Evolutionary conservation across 2,329 filamentous ascomycete species (phyloP).

Genomic region (Exophiala oligosperma): DNA sequence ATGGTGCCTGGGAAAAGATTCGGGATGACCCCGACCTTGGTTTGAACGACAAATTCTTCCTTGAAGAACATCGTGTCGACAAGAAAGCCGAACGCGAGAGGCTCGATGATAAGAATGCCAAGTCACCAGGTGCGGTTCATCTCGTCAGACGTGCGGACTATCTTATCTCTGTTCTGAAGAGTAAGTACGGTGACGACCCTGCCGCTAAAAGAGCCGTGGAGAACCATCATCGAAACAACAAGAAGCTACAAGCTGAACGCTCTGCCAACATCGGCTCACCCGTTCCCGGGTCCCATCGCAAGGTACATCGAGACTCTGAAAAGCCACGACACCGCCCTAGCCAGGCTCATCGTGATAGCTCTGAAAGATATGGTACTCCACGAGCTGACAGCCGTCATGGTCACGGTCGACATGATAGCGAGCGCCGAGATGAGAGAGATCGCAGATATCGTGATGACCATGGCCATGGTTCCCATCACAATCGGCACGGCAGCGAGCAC

Average conservation of each 20-base stretch:
- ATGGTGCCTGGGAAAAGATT: conserved; percentile 93
- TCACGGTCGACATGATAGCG: conserved; percentile 33
- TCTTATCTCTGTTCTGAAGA: conserved; percentile 88
- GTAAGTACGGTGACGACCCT: conserved; percentile 70
- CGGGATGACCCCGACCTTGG: conserved; percentile 86
- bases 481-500: conserved; percentile 29
- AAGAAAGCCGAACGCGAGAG: conserved; percentile 90
- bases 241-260: conserved; percentile 54
- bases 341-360: conserved; percentile 42
- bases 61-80: conserved; percentile 97
- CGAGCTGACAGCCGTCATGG: conserved; percentile 40
- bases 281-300: conserved; percentile 43
- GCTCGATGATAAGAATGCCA: conserved; percentile 61
- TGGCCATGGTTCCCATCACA: conserved; percentile 25
- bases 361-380: conserved; percentile 45
- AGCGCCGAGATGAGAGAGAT: conserved; percentile 29
- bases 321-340: conserved; percentile 43
- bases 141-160: conserved; percentile 94
- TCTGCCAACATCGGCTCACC: conserved; percentile 41
- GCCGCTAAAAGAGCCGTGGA: conserved; percentile 78
- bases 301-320: conserved; percentile 43
- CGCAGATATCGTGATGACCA: conserved; percentile 30
- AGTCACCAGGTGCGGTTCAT: conserved; percentile 95
- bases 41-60: conserved; percentile 86
- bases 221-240: conserved; percentile 93